A percentile compares a stretch with the other conserved stretches of the same genome.
phyloP scores from a whole-genome alignment of 306 rosid genomes.

The Cicer chorassanicum region DNA sequence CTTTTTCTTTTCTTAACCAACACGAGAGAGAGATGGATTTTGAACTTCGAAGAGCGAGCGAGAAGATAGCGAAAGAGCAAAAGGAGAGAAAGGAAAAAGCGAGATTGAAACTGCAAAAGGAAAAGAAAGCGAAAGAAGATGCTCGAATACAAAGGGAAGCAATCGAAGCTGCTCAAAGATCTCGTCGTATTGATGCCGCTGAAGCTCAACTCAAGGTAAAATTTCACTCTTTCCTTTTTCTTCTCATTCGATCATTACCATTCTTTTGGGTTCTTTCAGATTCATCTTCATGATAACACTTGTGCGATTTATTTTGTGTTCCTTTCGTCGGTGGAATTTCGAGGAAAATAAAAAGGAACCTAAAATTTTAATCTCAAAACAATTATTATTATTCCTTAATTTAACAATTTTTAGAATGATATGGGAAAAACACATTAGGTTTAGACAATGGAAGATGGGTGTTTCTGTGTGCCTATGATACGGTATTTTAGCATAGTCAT shows the following conservation, averaged over 20 bases:
- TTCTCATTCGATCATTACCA: background rate
- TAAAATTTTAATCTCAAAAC: background rate
- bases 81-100: slow-evolving; percentile 62
- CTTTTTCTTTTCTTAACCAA: slow-evolving; percentile 31
- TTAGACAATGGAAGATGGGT: slow-evolving; percentile 7
- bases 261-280: background rate
- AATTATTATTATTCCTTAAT: background rate
- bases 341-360: too few species aligned
- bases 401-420: background rate
- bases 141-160: slow-evolving; percentile 78
- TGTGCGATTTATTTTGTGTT: too few species aligned
- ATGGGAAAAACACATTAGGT: background rate
- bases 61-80: slow-evolving; percentile 92
- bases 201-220: slow-evolving; percentile 86
- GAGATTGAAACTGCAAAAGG: slow-evolving; percentile 59
- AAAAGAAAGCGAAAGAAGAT: slow-evolving; percentile 73
- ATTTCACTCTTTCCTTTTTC: background rate
- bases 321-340: too few species aligned
- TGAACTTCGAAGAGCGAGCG: slow-evolving; percentile 88
- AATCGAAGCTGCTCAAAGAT: slow-evolving; percentile 80
- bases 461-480: background rate
- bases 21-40: slow-evolving; percentile 71
- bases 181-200: slow-evolving; percentile 81
- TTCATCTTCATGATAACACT: too few species aligned
- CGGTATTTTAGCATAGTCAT: background rate